Conservation (phyloP, 75 land plant genomes). For the Selaginella tamariscina region DNA sequence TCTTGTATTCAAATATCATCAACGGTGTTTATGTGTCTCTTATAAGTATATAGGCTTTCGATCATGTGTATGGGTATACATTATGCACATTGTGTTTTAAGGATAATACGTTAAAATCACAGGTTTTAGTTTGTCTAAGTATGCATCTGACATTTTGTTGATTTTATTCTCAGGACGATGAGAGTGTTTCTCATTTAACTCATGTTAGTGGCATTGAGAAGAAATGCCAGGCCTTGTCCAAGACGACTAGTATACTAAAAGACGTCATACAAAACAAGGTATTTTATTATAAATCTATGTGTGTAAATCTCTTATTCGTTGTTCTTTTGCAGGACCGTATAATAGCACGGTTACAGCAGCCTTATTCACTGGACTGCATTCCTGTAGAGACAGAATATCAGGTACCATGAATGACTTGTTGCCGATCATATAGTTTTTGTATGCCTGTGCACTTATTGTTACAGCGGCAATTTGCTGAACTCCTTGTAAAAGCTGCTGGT, state of each 20-base stretch:
- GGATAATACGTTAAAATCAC: not conserved
- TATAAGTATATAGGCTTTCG: too few species aligned
- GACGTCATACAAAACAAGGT: conserved; percentile 99
- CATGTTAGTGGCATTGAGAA: conserved; percentile 98
- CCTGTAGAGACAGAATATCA: conserved; percentile 98
- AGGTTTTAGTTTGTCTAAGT: not conserved
- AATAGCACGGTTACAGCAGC: conserved; percentile 96
- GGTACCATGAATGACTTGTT: conserved; percentile 26
- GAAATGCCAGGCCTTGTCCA: conserved; percentile 76
- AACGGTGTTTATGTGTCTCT: too few species aligned
- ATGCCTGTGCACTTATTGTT: not conserved
- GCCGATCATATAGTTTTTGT: not conserved
- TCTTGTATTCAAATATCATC: too few species aligned
- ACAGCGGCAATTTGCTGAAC: conserved; percentile 96
- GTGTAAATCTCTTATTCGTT: not conserved
- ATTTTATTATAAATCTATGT: conserved; percentile 2
- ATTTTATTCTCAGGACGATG: conserved; percentile 62
- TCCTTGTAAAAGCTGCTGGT: conserved; percentile 92
- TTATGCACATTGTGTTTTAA: not conserved
- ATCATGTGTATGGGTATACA: too few species aligned
- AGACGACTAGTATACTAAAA: conserved; percentile 80
- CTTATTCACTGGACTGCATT: conserved; percentile 95
- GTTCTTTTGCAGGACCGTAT: conserved; percentile 68
- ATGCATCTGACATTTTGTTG: not conserved
- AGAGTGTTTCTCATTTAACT: conserved; percentile 84